phyloP scores from a whole-genome alignment of 805 yeast genomes.

The Diddensiella caesifluorescens region DNA sequence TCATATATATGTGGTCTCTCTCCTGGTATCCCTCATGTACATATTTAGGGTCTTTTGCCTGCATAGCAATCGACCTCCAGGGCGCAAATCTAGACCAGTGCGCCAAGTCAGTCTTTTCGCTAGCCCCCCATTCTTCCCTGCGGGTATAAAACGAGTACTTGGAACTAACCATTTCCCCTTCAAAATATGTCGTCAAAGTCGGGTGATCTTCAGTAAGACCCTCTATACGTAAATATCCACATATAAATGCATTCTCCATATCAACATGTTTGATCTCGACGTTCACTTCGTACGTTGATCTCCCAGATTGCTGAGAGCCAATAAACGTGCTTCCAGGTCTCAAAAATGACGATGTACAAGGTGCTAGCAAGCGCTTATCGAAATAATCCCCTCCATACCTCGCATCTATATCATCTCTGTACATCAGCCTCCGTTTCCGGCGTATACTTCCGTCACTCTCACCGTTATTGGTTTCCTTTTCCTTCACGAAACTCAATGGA shows the following conservation, averaged over 20 bases:
- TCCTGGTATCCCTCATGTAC: conserved; percentile 30
- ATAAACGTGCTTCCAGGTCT: conserved; percentile 56
- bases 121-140: conserved; percentile 55
- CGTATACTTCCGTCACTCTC: too few relatives aligned
- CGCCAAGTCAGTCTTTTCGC: conserved; percentile 54
- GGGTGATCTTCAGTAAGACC: conserved; percentile 58
- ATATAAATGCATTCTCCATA: conserved; percentile 42
- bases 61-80: conserved; percentile 34
- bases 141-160: conserved; percentile 55
- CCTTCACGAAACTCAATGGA: conserved; percentile 2
- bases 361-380: conserved; percentile 3
- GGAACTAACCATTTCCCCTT: conserved; percentile 63
- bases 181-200: conserved; percentile 63
- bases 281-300: conserved; percentile 56
- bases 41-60: conserved; percentile 27
- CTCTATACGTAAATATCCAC: conserved; percentile 61
- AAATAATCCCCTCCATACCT: conserved; percentile 15
- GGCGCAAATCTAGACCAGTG: conserved; percentile 61
- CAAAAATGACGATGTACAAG: conserved; percentile 39
- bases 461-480: too few relatives aligned
- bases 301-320: conserved; percentile 69
- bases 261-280: conserved; percentile 71
- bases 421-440: too few relatives aligned
- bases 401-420: too few relatives aligned
- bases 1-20: conserved; percentile 65